phyloP scores from a whole-genome alignment of 2,329 filamentous ascomycete species.

The Arthrinium puccinioides region DNA sequence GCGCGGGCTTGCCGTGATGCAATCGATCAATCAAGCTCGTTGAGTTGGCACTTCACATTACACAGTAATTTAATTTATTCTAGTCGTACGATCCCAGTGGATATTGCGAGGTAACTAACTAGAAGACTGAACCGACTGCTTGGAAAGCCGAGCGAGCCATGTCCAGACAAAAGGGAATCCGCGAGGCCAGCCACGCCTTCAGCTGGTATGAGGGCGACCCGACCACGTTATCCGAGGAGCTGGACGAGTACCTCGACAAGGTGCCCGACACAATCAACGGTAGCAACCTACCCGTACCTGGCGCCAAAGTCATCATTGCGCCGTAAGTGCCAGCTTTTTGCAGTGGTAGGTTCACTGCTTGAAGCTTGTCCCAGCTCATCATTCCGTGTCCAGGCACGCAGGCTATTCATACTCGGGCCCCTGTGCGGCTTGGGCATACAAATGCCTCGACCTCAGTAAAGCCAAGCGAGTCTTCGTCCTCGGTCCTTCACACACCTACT shows the following conservation, averaged over 20 bases:
- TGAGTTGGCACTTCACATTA: too few species aligned
- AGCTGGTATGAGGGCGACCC: slow-evolving; percentile 74
- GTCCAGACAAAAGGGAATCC: slow-evolving; percentile 17
- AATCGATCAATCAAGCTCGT: too few species aligned
- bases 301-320: slow-evolving; percentile 81
- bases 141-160: neutral
- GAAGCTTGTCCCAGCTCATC: neutral
- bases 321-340: slow-evolving; percentile 52
- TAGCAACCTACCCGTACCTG: slow-evolving; percentile 55
- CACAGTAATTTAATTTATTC: too few species aligned
- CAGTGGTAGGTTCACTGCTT: too few species aligned
- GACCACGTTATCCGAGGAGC: slow-evolving; percentile 54
- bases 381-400: slow-evolving; percentile 60
- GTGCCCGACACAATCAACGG: slow-evolving; percentile 62
- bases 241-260: slow-evolving; percentile 65
- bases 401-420: slow-evolving; percentile 89
- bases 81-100: too few species aligned
- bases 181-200: slow-evolving; percentile 68
- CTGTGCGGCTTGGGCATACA: slow-evolving; percentile 93
- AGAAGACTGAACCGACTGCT: too few species aligned
- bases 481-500: slow-evolving; percentile 85
- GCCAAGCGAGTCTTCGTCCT: slow-evolving; percentile 87
- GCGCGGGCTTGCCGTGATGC: too few species aligned
- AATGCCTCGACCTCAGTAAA: slow-evolving; percentile 71
- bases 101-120: too few species aligned